phyloP scores from a whole-genome alignment of 345 rosid species.

The Gossypium turneri region DNA sequence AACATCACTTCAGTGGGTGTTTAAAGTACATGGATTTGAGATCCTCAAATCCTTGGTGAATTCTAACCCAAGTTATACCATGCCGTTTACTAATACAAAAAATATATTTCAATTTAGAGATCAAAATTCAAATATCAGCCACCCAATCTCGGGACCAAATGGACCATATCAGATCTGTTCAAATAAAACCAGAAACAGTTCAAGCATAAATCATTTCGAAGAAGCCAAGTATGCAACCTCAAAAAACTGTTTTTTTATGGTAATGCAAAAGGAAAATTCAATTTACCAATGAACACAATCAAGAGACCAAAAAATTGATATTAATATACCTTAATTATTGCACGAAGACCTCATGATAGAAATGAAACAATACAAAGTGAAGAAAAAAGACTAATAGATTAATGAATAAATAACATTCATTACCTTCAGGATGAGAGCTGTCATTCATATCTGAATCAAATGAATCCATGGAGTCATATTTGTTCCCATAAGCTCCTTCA shows the following conservation, averaged over 20 bases:
- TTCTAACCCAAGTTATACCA: not conserved
- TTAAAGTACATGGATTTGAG: not conserved
- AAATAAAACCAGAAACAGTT: not conserved
- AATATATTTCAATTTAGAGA: not conserved
- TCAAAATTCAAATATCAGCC: not conserved
- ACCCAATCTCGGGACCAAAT: not conserved
- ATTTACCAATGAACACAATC: not conserved
- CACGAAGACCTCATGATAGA: not conserved
- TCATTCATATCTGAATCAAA: constrained; percentile 66
- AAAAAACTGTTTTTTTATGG: not conserved
- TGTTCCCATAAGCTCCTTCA: constrained; percentile 71
- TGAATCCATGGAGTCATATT: constrained; percentile 57
- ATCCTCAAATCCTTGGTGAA: not conserved
- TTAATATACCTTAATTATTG: not conserved
- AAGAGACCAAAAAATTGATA: not conserved
- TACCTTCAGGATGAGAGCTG: constrained; percentile 82
- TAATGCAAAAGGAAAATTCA: not conserved
- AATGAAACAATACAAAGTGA: not conserved
- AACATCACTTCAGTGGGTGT: not conserved
- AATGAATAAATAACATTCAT: constrained; percentile 10
- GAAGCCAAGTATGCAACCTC: not conserved
- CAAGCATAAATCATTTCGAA: not conserved
- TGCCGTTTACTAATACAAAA: not conserved
- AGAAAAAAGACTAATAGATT: not conserved
- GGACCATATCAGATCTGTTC: not conserved